A percentile compares a stretch with the other conserved stretches of the same genome.
phyloP scores from a whole-genome alignment of 163 green algal genomes.

The Chlorella variabilis region DNA sequence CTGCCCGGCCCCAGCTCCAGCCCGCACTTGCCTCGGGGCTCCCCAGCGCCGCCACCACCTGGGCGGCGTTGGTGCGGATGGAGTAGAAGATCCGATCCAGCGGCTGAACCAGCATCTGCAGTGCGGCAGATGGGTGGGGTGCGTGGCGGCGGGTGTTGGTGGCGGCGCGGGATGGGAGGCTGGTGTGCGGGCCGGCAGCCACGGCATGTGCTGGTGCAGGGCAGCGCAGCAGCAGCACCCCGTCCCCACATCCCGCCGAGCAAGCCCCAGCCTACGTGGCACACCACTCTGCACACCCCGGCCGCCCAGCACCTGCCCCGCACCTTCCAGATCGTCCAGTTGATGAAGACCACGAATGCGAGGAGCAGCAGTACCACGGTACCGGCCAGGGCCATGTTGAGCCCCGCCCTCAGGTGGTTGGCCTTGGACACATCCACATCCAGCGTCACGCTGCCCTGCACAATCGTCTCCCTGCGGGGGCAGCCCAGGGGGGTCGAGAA shows the following conservation, averaged over 20 bases:
- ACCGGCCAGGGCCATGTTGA: slow-evolving; percentile 45
- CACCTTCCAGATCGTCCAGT: slow-evolving; percentile 41
- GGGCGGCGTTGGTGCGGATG: slow-evolving; percentile 48
- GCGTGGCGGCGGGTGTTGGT: slow-evolving; percentile 12
- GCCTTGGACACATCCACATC: slow-evolving; percentile 36
- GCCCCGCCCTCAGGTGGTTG: slow-evolving; percentile 39
- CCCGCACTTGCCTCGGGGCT: no score
- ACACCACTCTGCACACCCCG: background rate
- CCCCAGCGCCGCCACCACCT: slow-evolving; percentile 46
- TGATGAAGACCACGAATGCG: slow-evolving; percentile 46
- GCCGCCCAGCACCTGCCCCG: background rate
- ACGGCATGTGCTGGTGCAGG: slow-evolving; percentile 1
- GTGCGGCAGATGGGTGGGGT: background rate
- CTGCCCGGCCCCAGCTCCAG: no score
- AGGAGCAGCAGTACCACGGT: slow-evolving; percentile 45
- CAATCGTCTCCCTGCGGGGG: slow-evolving; percentile 18
- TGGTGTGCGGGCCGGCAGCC: background rate
- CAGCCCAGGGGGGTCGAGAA: no score
- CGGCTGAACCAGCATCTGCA: slow-evolving; percentile 50
- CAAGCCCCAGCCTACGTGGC: no score
- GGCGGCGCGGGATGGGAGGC: background rate
- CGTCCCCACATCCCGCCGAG: background rate
- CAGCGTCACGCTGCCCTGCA: background rate
- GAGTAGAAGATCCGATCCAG: slow-evolving; percentile 54
- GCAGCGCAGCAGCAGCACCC: background rate